Evolutionary conservation across 495 filamentous ascomycete species (phyloP).

Genomic region (Daldinia decipiens): DNA sequence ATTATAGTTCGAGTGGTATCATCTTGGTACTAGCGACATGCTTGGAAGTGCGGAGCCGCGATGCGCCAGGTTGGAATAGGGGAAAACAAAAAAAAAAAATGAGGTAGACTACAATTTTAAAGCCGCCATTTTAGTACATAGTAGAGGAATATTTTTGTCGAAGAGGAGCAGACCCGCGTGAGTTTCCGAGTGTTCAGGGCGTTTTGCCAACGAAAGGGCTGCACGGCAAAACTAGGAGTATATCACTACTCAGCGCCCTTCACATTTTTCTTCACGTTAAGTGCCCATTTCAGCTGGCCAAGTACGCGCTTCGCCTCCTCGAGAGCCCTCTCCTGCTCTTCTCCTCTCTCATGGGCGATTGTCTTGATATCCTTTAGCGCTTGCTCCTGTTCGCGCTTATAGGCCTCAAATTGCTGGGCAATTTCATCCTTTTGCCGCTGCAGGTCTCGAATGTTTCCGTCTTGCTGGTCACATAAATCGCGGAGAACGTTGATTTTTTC

Average conservation of each 20-base stretch:
- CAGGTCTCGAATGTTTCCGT: constrained; percentile 69
- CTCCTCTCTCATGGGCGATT: constrained; percentile 63
- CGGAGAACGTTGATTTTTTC: constrained; percentile 67
- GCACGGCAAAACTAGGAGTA: background rate
- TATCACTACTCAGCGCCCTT: constrained; percentile 62
- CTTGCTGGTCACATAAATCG: constrained; percentile 74
- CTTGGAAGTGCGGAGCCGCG: constrained; percentile 1
- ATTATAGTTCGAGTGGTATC: constrained; percentile 2
- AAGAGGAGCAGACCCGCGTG: background rate
- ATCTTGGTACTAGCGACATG: background rate
- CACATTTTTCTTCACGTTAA: constrained; percentile 70
- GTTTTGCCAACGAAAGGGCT: background rate
- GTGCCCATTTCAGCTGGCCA: constrained; percentile 73
- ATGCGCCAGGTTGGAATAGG: constrained; percentile 1
- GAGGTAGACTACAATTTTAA: constrained; percentile 22
- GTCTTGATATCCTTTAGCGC: constrained; percentile 66
- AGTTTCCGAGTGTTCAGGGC: background rate
- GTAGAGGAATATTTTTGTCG: background rate
- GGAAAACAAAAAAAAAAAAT: background rate
- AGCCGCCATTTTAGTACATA: constrained; percentile 9
- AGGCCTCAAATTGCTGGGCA: constrained; percentile 64
- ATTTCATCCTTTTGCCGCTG: constrained; percentile 69
- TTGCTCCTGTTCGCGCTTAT: constrained; percentile 71
- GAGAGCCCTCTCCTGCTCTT: constrained; percentile 64
- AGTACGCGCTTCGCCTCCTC: constrained; percentile 69